Conservation (phyloP, 116 monocot species). For the Cymodocea nodosa region DNA sequence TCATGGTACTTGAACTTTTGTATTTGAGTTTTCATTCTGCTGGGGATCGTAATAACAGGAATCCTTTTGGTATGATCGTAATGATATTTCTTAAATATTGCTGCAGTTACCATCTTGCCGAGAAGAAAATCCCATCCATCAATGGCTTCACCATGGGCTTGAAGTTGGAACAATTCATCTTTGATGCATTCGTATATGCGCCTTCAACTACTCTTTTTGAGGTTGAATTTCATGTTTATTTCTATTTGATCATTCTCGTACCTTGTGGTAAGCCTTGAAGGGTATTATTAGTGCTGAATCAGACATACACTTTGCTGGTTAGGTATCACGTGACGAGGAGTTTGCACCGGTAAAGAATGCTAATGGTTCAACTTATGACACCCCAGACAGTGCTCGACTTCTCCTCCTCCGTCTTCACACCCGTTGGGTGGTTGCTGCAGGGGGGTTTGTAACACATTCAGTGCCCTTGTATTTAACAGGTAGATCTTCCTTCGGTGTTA, state of each 20-base stretch:
- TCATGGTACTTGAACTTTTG: no score
- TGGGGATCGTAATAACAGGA: no score
- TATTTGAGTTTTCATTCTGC: no score
- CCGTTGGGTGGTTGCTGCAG: slow-evolving; percentile 96
- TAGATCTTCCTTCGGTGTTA: slow-evolving; percentile 5
- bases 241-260: not conserved
- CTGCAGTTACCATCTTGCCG: slow-evolving; percentile 88
- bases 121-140: slow-evolving; percentile 92
- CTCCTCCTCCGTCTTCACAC: slow-evolving; percentile 88
- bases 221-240: slow-evolving; percentile 16
- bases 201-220: slow-evolving; percentile 87
- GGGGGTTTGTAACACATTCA: slow-evolving; percentile 93
- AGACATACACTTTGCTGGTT: not conserved
- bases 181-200: slow-evolving; percentile 89
- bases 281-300: not conserved
- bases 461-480: slow-evolving; percentile 86
- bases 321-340: slow-evolving; percentile 88
- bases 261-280: not conserved
- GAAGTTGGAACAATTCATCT: slow-evolving; percentile 93
- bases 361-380: slow-evolving; percentile 89
- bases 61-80: no score
- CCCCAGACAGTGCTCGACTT: slow-evolving; percentile 80
- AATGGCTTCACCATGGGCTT: slow-evolving; percentile 63
- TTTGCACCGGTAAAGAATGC: slow-evolving; percentile 99
- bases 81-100: not conserved